Evolutionary conservation across 805 yeast species (phyloP).

Genomic region (Kodamaea sagamina): DNA sequence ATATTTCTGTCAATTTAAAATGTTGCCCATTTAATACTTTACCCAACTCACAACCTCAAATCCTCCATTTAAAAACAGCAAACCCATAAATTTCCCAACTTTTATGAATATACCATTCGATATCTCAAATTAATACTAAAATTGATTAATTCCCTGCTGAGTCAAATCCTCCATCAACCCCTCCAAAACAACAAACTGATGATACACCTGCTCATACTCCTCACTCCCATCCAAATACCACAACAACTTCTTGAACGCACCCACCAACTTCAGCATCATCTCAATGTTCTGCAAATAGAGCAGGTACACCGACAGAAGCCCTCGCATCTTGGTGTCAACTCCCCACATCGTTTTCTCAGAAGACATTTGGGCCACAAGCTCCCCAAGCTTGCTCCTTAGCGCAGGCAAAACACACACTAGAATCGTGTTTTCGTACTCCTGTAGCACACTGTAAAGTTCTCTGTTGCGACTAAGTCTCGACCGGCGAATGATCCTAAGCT

Average conservation of each 20-base stretch:
- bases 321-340: conserved; percentile 12
- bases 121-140: no score
- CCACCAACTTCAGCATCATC: conserved; percentile 10
- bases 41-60: no score
- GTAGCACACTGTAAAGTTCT: conserved; percentile 24
- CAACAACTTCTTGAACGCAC: conserved; percentile 6
- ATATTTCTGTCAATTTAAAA: no score
- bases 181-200: conserved; percentile 14
- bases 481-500: conserved; percentile 23
- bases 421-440: conserved; percentile 34
- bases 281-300: conserved; percentile 12
- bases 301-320: conserved; percentile 11
- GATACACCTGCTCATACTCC: conserved; percentile 10
- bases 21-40: no score
- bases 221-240: conserved; percentile 10
- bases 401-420: conserved; percentile 29
- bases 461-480: conserved; percentile 24
- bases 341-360: neutral
- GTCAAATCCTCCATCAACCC: conserved; percentile 2
- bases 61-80: no score
- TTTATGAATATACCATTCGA: neutral
- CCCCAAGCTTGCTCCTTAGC: conserved; percentile 24
- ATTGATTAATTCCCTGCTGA: no score
- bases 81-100: no score
- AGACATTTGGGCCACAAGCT: neutral